Conservation (phyloP, 1,284 basidiomycete genomes). For the Fistulina hepatica region DNA sequence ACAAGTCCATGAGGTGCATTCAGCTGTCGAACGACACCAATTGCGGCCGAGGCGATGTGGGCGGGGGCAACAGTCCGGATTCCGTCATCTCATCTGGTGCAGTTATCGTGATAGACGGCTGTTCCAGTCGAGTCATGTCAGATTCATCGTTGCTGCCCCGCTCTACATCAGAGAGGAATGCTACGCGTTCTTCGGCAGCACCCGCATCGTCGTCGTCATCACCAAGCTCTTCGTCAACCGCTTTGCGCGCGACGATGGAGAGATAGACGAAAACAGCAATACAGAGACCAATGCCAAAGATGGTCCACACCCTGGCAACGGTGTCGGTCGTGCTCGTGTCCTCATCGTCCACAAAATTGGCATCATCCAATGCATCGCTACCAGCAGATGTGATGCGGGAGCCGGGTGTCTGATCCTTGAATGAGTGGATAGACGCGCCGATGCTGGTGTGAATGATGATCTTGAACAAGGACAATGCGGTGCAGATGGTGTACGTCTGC, state of each 20-base stretch:
- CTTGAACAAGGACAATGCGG: constrained; percentile 75
- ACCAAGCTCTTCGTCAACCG: constrained; percentile 69
- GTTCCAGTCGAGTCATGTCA: too few species aligned
- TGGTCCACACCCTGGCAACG: constrained; percentile 54
- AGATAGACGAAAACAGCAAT: constrained; percentile 72
- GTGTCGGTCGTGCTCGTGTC: constrained; percentile 37
- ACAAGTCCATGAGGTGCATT: too few species aligned
- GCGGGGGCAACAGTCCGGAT: too few species aligned
- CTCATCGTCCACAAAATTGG: constrained; percentile 19
- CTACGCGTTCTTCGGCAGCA: too few species aligned
- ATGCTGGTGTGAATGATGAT: constrained; percentile 78
- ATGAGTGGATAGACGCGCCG: constrained; percentile 74
- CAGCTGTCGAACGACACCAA: too few species aligned
- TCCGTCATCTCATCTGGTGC: too few species aligned
- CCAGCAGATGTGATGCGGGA: too few species aligned
- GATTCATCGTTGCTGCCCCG: too few species aligned
- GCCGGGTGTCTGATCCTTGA: constrained; percentile 66
- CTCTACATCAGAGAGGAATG: too few species aligned
- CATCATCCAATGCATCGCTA: constrained; percentile 13
- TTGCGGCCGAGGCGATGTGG: too few species aligned
- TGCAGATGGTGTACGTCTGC: constrained; percentile 69
- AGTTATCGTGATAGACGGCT: too few species aligned
- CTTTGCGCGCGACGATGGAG: constrained; percentile 66
- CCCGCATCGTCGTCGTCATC: constrained; percentile 33
- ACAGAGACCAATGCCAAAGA: constrained; percentile 62